Percentiles rank a stretch among this genome's conserved stretches.
These are phyloP conservation scores for Cladosporium colombiae DNA, from an alignment of 2,329 filamentous ascomycete genomes.

Conservation along the genomic window DNA sequence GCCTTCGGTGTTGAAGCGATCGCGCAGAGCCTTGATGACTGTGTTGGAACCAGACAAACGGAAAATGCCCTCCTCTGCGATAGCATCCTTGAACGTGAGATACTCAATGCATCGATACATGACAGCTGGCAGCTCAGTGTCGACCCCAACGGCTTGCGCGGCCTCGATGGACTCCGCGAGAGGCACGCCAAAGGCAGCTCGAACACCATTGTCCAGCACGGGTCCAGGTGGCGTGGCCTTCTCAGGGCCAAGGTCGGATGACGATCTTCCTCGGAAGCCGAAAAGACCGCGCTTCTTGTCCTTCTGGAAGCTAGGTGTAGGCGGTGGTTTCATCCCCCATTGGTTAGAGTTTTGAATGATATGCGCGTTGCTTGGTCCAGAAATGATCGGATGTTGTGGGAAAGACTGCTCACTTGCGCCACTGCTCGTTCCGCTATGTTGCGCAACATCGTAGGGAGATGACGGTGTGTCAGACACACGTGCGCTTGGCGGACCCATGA, in stretches of 20 bases:
- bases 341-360: slow-evolving; percentile 79
- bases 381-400: slow-evolving; percentile 60
- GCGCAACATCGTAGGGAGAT: slow-evolving; percentile 39
- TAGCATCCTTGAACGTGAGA: slow-evolving; percentile 76
- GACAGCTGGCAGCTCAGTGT: slow-evolving; percentile 81
- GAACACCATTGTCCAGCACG: slow-evolving; percentile 9
- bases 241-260: slow-evolving; percentile 59
- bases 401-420: slow-evolving; percentile 26
- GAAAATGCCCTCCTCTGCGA: slow-evolving; percentile 92
- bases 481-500: slow-evolving; percentile 44
- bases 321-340: slow-evolving; percentile 75
- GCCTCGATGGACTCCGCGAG: slow-evolving; percentile 83
- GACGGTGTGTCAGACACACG: slow-evolving; percentile 27
- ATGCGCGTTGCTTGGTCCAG: slow-evolving; percentile 78
- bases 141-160: slow-evolving; percentile 71
- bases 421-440: slow-evolving; percentile 31
- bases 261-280: slow-evolving; percentile 67
- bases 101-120: slow-evolving; percentile 96
- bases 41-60: slow-evolving; percentile 94
- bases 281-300: slow-evolving; percentile 77
- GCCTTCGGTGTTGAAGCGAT: slow-evolving; percentile 90
- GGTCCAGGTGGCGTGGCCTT: slow-evolving; percentile 8
- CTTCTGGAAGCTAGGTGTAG: slow-evolving; percentile 53
- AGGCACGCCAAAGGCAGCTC: slow-evolving; percentile 77
- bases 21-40: slow-evolving; percentile 84